A percentile compares a stretch with the other conserved stretches of the same genome.
Evolutionary conservation across 2,329 filamentous ascomycete species (phyloP).

Genomic region (Pseudopyrenochaeta lycopersici): DNA sequence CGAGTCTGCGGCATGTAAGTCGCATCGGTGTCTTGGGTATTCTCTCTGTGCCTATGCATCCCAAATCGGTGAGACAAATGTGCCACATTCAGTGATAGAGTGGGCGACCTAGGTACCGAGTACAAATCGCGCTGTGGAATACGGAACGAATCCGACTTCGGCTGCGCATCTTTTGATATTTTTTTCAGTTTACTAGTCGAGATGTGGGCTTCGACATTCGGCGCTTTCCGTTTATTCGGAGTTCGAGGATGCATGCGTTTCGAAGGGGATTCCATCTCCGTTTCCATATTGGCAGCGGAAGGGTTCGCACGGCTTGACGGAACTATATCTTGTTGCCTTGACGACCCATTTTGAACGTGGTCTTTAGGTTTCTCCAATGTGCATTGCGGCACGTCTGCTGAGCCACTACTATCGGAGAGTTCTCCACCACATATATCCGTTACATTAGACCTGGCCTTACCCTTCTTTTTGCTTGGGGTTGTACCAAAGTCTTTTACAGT

Average conservation of each 20-base stretch:
- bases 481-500: background rate
- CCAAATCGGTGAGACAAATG: background rate
- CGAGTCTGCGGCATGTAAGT: slow-evolving; percentile 1
- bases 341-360: background rate
- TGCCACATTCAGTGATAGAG: background rate
- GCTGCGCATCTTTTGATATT: slow-evolving; percentile 1
- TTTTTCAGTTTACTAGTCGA: slow-evolving; percentile 12
- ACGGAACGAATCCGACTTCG: background rate
- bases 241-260: background rate
- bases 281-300: background rate
- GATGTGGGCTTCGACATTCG: background rate
- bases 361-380: background rate
- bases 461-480: slow-evolving; percentile 8
- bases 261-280: background rate
- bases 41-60: background rate
- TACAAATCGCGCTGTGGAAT: slow-evolving; percentile 7
- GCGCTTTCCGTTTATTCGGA: slow-evolving; percentile 18
- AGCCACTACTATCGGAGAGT: background rate
- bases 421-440: background rate
- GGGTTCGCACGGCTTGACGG: background rate
- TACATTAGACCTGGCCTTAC: slow-evolving; percentile 2
- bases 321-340: too few species aligned
- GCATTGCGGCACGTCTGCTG: background rate
- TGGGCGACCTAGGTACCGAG: slow-evolving; percentile 9
- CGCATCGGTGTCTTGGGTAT: slow-evolving; percentile 4